Evolutionary conservation across 176 grass and related monocot species (phyloP).

Genomic region (Calamus simplicifolius): DNA sequence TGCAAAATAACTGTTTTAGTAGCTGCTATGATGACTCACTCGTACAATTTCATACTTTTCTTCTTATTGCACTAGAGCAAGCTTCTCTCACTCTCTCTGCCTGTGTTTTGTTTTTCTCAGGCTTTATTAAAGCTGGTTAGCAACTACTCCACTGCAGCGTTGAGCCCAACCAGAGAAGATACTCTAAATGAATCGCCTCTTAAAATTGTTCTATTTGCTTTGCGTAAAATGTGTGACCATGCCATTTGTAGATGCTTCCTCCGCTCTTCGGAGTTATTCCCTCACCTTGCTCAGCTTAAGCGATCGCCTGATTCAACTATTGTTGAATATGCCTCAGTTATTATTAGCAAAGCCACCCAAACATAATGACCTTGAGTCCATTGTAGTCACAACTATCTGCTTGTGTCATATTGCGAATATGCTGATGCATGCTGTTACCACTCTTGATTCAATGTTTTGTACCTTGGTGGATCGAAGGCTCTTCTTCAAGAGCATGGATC

Average conservation of each 20-base stretch:
- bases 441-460: no score
- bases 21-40: no score
- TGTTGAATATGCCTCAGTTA: conserved; percentile 52
- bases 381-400: no score
- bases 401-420: no score
- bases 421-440: no score
- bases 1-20: no score
- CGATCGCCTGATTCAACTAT: conserved; percentile 61
- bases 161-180: conserved; percentile 70
- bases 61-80: background rate
- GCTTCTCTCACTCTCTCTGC: background rate
- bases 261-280: conserved; percentile 61
- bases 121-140: conserved; percentile 71
- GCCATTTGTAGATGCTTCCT: conserved; percentile 61
- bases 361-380: conserved; percentile 5
- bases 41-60: background rate
- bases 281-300: conserved; percentile 52
- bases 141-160: conserved; percentile 52
- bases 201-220: conserved; percentile 70
- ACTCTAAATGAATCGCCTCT: conserved; percentile 67
- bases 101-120: conserved; percentile 27
- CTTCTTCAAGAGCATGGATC: no score
- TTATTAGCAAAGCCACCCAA: conserved; percentile 42
- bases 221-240: conserved; percentile 91
- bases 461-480: no score